Base-by-base conservation (phyloP, 2,329 filamentous ascomycete genomes). In the Drechslerella dactyloides region DNA sequence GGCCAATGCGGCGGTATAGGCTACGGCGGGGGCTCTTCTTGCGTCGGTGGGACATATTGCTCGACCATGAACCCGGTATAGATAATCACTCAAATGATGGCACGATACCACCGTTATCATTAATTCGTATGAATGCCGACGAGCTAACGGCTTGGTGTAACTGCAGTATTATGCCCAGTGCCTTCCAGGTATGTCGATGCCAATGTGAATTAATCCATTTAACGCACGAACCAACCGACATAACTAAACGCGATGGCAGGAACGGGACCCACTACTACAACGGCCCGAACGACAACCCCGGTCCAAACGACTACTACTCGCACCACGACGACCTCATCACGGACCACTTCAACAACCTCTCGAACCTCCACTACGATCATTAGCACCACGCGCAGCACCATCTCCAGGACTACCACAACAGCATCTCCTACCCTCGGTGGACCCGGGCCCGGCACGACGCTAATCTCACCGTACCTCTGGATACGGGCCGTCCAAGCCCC, bases 401-500 rank as follows among this genome's bases (percentile, higher is more conserved):
- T 40, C 5, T 30, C 40, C 19, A 51, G 27, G 2, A 35, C 37
- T 13, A 55, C 35, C 23, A 63, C 59, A 13, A 48, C 35, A 21
- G 24, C 54, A 24, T n/a, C 30, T 15, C 21, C 35, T n/a, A 30
- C 55, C n/a, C 7, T 30, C 1, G 48, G 44, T 7, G 33, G 50
- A 13, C 19, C 50, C 4, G 79, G 80, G 0, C 81, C 81, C 0
- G 81, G 82, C 5, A 79, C 78, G 1, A 84, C 82, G 0, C 80
- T 86, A 0, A 81, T 84, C 69, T 76, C 75, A 1, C 84, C 83
- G 0, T 84, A 83, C 77, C 82, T 82, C 78, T 85, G 84, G 84
- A 84, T 87, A 74, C 83, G 85, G 6, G 84, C 83, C 0, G 85
- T 87, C 1, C 83, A 81, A 27, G 77, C 81, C 0, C 85, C 85